A percentile compares a stretch with the other conserved stretches of the same genome.
phyloP scores from a whole-genome alignment of 768 basidiomycete genomes.

The Collybiopsis confluens region DNA sequence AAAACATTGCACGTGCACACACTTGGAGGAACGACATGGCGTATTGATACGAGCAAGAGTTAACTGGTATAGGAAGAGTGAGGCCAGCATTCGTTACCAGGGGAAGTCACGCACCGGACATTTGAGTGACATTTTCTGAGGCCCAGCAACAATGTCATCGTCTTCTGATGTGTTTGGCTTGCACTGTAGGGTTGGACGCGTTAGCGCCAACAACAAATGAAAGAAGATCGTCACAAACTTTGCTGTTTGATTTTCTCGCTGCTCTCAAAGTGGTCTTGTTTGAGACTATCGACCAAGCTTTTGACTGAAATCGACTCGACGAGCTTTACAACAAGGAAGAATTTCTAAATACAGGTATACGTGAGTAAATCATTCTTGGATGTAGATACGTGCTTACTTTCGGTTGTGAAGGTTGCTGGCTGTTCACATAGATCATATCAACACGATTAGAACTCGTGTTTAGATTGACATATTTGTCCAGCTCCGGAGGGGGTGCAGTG shows the following conservation, averaged over 20 bases:
- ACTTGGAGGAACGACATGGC: constrained; percentile 83
- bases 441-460: constrained; percentile 54
- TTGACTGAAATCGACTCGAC: constrained; percentile 75
- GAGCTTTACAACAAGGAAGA: constrained; percentile 78
- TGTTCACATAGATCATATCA: constrained; percentile 90
- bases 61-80: constrained; percentile 34
- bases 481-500: constrained; percentile 86
- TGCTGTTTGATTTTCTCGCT: constrained; percentile 59
- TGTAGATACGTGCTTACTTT: constrained; percentile 48
- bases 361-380: not conserved
- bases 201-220: not conserved
- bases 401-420: constrained; percentile 66
- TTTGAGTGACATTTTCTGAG: constrained; percentile 86
- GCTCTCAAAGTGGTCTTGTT: constrained; percentile 60
- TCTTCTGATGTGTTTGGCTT: constrained; percentile 58
- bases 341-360: constrained; percentile 54
- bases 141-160: constrained; percentile 88
- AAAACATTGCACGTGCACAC: constrained; percentile 92
- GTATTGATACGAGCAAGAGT: constrained; percentile 81
- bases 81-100: not conserved
- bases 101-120: constrained; percentile 72
- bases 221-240: constrained; percentile 44
- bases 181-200: constrained; percentile 41
- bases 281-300: constrained; percentile 64
- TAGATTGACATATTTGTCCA: constrained; percentile 38